These are phyloP conservation scores for Paramarasmius palmivorus DNA, from an alignment of 1,284 basidiomycete species.

Conservation along the genomic window DNA sequence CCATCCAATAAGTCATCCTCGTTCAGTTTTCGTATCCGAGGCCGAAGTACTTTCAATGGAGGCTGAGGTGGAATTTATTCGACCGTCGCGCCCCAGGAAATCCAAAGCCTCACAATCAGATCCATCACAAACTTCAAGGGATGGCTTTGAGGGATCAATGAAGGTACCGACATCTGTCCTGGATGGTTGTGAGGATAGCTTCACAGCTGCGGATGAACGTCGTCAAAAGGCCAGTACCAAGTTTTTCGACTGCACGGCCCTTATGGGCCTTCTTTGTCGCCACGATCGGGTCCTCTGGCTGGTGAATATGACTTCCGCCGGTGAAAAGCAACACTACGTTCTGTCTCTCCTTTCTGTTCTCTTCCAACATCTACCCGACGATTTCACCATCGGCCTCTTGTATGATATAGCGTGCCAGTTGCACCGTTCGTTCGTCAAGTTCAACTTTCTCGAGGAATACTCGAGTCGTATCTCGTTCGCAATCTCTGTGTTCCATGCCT, in stretches of 20 bases:
- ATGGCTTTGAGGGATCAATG: slow-evolving; percentile 8
- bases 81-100: background rate
- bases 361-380: slow-evolving; percentile 23
- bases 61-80: slow-evolving; percentile 8
- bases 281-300: slow-evolving; percentile 31
- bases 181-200: slow-evolving; percentile 30
- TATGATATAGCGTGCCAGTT: slow-evolving; percentile 29
- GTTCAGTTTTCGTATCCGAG: slow-evolving; percentile 21
- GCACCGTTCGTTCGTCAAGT: slow-evolving; percentile 26
- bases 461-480: slow-evolving; percentile 23
- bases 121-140: no score
- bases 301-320: slow-evolving; percentile 30
- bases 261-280: slow-evolving; percentile 19
- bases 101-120: background rate
- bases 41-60: background rate
- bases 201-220: slow-evolving; percentile 32
- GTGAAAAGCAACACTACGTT: slow-evolving; percentile 30
- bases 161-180: slow-evolving; percentile 27
- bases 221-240: background rate
- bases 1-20: slow-evolving; percentile 4
- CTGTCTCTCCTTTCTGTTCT: slow-evolving; percentile 24
- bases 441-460: slow-evolving; percentile 22
- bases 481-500: slow-evolving; percentile 33
- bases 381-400: slow-evolving; percentile 23
- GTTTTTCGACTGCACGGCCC: no score